phyloP scores from a whole-genome alignment of 2,329 filamentous ascomycete genomes.

The Ustulina deusta region DNA sequence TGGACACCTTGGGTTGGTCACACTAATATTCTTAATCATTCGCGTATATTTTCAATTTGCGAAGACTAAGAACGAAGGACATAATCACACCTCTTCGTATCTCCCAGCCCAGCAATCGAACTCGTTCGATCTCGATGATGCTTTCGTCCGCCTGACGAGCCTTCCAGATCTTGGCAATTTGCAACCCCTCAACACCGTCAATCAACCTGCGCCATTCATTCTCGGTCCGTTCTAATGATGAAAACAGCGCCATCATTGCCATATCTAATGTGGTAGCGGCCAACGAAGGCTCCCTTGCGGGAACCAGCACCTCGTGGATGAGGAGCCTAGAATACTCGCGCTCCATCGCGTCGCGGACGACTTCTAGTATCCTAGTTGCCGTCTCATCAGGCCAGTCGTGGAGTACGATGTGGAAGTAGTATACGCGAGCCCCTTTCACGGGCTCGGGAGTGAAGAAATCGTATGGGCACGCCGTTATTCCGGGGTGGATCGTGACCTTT shows the following conservation, averaged over 20 bases:
- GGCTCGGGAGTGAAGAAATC: constrained; percentile 29
- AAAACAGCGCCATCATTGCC: not conserved
- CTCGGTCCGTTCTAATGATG: not conserved
- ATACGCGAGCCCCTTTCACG: constrained; percentile 9
- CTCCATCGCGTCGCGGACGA: not conserved
- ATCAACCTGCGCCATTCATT: not conserved
- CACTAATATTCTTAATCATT: not conserved
- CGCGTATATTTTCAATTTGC: not conserved
- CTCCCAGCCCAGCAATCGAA: not conserved
- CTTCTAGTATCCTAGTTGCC: constrained; percentile 9
- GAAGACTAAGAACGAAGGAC: not conserved
- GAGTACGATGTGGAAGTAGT: constrained; percentile 17
- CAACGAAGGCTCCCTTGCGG: not conserved
- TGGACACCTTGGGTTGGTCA: not conserved
- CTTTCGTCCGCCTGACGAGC: not conserved
- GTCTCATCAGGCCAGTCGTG: constrained; percentile 21
- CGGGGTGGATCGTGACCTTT: not conserved
- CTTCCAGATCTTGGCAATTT: not conserved
- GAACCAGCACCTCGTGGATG: not conserved
- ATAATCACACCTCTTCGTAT: not conserved
- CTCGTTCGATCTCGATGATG: not conserved
- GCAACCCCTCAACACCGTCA: not conserved
- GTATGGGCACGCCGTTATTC: not conserved
- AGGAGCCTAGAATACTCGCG: not conserved
- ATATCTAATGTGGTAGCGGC: not conserved